Conservation (phyloP, 805 yeast genomes). For the Pichia eremophila region DNA sequence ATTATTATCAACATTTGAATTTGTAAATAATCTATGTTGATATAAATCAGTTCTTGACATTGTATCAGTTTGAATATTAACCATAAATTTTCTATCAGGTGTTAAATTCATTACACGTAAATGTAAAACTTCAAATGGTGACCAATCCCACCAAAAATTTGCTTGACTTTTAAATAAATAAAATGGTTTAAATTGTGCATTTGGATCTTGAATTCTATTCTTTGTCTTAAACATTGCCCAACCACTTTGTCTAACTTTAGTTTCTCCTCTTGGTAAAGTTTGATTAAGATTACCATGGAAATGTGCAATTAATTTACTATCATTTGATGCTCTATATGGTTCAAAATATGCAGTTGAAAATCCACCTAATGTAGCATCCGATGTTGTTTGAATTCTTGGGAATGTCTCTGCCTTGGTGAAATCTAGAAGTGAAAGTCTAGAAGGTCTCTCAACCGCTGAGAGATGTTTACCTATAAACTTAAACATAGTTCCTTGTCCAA, state of each 20-base stretch:
- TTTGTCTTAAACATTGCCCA: constrained; percentile 79
- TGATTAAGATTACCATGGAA: constrained; percentile 64
- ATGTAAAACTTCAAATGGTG: constrained; percentile 49
- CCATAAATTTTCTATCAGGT: constrained; percentile 51
- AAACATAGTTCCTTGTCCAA: constrained; percentile 1
- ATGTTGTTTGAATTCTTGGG: constrained; percentile 44
- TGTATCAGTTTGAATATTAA: constrained; percentile 75
- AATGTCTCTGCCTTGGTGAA: constrained; percentile 46
- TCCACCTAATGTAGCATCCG: constrained; percentile 75
- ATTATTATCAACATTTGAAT: constrained; percentile 35
- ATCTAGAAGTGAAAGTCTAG: constrained; percentile 39
- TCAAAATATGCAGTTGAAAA: constrained; percentile 46
- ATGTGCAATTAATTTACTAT: constrained; percentile 40
- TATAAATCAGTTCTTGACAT: constrained; percentile 70
- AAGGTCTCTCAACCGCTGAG: constrained; percentile 1
- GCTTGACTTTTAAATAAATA: constrained; percentile 28
- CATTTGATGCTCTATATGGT: constrained; percentile 29
- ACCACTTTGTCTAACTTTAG: constrained; percentile 55
- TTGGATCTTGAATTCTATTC: constrained; percentile 38
- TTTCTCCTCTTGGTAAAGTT: constrained; percentile 54
- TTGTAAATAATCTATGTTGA: constrained; percentile 63
- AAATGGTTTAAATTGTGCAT: constrained; percentile 35
- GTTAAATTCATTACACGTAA: constrained; percentile 62
- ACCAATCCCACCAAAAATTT: constrained; percentile 62
- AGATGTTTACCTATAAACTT: constrained; percentile 6